Evolutionary conservation across 768 basidiomycete species (phyloP).

Genomic region (Lentinula lateritia): DNA sequence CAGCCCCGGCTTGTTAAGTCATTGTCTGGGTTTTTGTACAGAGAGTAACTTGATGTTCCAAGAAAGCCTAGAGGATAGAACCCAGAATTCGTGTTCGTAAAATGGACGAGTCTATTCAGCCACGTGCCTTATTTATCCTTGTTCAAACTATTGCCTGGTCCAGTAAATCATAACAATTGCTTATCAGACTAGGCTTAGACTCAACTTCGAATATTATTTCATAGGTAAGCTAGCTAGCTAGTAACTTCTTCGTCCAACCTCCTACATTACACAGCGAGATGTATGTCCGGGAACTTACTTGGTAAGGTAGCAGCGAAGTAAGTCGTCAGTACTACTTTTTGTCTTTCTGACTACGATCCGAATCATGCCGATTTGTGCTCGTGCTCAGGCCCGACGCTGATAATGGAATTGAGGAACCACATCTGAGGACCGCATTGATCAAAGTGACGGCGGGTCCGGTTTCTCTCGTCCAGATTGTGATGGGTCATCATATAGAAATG

Average conservation of each 20-base stretch:
- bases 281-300: no score
- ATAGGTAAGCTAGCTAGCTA: no score
- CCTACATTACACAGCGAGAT: no score
- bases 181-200: no score
- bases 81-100: not conserved
- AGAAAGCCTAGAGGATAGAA: not conserved
- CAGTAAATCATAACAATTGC: no score
- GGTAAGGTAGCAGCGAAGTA: not conserved
- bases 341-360: not conserved
- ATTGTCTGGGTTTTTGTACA: not conserved
- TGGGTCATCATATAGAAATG: not conserved
- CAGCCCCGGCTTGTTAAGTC: not conserved
- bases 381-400: conserved; percentile 26
- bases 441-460: not conserved
- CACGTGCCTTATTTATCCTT: no score
- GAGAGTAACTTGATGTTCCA: not conserved
- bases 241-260: no score
- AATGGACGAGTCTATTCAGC: no score
- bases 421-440: conserved; percentile 2
- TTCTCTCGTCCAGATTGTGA: not conserved
- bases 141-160: no score
- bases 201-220: no score
- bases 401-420: conserved; percentile 7
- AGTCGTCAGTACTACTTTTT: not conserved
- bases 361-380: conserved; percentile 11